Evolutionary conservation across 345 rosid species (phyloP), one percentile per base, ranked within the genome.

Genomic region (Eucalyptus regnans): DNA sequence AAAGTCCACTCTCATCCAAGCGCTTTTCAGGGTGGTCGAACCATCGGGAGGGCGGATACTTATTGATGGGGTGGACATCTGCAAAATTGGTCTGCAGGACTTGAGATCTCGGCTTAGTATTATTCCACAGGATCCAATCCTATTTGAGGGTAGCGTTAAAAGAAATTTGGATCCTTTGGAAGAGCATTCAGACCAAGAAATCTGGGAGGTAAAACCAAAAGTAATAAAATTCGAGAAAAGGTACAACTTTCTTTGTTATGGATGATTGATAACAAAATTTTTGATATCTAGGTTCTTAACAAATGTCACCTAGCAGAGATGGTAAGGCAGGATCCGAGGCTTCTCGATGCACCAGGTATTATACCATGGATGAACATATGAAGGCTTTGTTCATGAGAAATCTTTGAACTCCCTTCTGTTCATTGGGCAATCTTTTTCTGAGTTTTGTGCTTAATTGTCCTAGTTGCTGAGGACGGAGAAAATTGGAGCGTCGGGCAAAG

Each of bases 401-500:
- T 87, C 33, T 84, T 85, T 85, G 6, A 85, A 25, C 86, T 49
- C 54, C 31, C 41, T 85, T 51, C 22, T 9, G 50, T 87, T 64
- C 76, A 14, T 64, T 64, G 76, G 76, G 4, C 37, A 64, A 64
- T n/a, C 41, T 64, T 50, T 91, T 88, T 95, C 94, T 64, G 37
- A 64, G 76, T n/a, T 62, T n/a, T 64, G 37, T 64, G 37, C 8
- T n/a, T 4, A 64, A 64, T n/a, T 64, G 41, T 64, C 37, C 76
- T n/a, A 64, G 99, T 96, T 46, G 94, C 96, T 0, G 97, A 96
- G 91, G 97, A 96, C 81, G 99, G 99, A 87, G 97, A 95, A 91
- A 97, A 96, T 90, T 97, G 96, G 97, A 96, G 99, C 86, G 94
- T 96, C 56, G 99, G 99, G 62, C 99, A 97, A 91, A 95, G 99